Percentiles rank a stretch among this genome's conserved stretches.
phyloP scores from a whole-genome alignment of 1,284 basidiomycete genomes.

The Microbotryum silenes-acaulis region DNA sequence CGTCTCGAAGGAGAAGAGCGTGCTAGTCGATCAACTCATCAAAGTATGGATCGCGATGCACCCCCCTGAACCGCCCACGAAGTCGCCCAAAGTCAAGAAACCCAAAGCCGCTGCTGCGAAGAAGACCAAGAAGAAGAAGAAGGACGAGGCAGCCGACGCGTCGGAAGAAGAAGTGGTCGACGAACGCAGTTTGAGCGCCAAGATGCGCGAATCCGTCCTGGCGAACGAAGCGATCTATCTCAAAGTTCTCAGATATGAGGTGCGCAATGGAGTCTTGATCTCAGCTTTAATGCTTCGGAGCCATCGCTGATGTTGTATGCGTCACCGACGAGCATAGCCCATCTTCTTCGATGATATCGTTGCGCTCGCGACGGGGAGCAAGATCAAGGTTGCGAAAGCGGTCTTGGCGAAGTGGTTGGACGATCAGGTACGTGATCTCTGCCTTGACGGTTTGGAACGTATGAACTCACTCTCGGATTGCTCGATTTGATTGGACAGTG shows the following conservation, averaged over 20 bases:
- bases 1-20: slow-evolving; percentile 17
- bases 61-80: background rate
- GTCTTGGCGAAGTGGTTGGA: slow-evolving; percentile 53
- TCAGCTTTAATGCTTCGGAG: background rate
- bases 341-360: slow-evolving; percentile 54
- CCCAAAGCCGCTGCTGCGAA: background rate
- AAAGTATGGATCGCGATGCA: slow-evolving; percentile 24
- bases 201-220: slow-evolving; percentile 19
- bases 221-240: slow-evolving; percentile 48
- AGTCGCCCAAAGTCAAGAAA: background rate
- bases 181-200: slow-evolving; percentile 15
- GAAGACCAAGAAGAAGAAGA: slow-evolving; percentile 17
- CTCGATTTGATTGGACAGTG: slow-evolving; percentile 8
- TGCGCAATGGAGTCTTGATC: slow-evolving; percentile 33
- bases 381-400: slow-evolving; percentile 42
- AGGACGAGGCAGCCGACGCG: background rate
- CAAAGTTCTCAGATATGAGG: slow-evolving; percentile 58
- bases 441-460: background rate
- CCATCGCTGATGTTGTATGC: background rate
- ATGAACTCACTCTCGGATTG: background rate
- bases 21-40: slow-evolving; percentile 20
- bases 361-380: slow-evolving; percentile 39
- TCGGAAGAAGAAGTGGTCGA: background rate
- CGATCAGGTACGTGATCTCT: slow-evolving; percentile 45
- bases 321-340: slow-evolving; percentile 45